phyloP scores from a whole-genome alignment of 495 filamentous ascomycete species.

The Aspergillus homomorphus region DNA sequence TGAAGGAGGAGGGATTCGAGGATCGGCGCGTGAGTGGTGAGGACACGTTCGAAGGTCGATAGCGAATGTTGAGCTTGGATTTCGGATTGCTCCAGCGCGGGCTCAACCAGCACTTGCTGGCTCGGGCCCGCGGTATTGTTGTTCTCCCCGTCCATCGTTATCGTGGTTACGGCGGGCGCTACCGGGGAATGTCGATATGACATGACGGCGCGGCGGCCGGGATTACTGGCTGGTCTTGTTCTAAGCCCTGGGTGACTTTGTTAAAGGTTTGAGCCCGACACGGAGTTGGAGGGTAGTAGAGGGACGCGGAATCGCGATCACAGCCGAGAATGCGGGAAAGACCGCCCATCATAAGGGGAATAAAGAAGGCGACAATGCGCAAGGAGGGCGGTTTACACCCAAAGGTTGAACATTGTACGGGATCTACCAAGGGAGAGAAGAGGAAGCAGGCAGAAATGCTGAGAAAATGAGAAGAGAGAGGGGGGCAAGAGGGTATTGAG shows the following conservation, averaged over 20 bases:
- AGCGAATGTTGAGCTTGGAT: conserved; percentile 32
- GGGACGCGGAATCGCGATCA: conserved; percentile 37
- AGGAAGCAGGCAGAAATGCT: conserved; percentile 9
- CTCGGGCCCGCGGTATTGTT: conserved; percentile 3
- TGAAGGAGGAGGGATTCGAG: conserved; percentile 58
- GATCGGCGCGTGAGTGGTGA: conserved; percentile 54
- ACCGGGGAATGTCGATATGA: conserved; percentile 16
- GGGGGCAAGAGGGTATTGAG: neutral
- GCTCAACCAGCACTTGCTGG: conserved; percentile 29
- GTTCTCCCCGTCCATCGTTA: conserved; percentile 19
- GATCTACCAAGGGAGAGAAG: conserved; percentile 31
- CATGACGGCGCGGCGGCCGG: neutral
- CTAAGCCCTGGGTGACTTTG: conserved; percentile 1
- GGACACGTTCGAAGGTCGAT: conserved; percentile 49
- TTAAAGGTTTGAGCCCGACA: neutral
- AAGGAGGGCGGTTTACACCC: conserved; percentile 28
- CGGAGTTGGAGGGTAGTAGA: conserved; percentile 10
- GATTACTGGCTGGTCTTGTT: conserved; percentile 5
- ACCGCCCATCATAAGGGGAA: conserved; percentile 38
- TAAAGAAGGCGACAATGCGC: conserved; percentile 19
- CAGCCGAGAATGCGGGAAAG: conserved; percentile 27
- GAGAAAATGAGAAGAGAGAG: conserved; percentile 11
- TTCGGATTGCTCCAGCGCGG: conserved; percentile 26
- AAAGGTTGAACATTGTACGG: conserved; percentile 33
- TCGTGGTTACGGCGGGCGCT: conserved; percentile 10